These are phyloP conservation scores for Emericellopsis atlantica DNA, from an alignment of 2,329 filamentous ascomycete species.

Conservation along the genomic window DNA sequence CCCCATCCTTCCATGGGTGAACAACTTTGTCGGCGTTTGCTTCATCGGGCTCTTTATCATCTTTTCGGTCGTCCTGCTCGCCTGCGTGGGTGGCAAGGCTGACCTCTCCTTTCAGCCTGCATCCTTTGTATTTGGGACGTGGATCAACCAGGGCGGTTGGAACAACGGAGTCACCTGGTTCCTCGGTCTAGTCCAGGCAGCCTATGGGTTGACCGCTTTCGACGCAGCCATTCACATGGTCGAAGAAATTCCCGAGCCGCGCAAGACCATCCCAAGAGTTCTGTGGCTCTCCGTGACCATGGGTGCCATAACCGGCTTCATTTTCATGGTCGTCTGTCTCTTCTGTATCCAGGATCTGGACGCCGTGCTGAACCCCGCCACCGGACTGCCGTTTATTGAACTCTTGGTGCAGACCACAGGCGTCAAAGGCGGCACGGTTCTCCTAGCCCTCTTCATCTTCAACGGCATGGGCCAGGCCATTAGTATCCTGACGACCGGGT, in stretches of 20 bases:
- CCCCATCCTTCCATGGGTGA: slow-evolving; percentile 22
- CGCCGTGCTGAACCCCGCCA: slow-evolving; percentile 15
- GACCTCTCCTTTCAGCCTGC: slow-evolving; percentile 25
- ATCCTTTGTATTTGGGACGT: slow-evolving; percentile 29
- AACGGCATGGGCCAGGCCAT: slow-evolving; percentile 33
- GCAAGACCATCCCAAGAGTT: slow-evolving; percentile 26
- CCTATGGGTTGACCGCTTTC: slow-evolving; percentile 35
- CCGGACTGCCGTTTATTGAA: slow-evolving; percentile 26
- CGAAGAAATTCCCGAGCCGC: slow-evolving; percentile 31
- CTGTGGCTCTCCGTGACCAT: slow-evolving; percentile 30
- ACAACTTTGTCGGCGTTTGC: slow-evolving; percentile 33
- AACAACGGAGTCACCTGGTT: slow-evolving; percentile 33
- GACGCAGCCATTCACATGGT: slow-evolving; percentile 37
- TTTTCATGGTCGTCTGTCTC: slow-evolving; percentile 30
- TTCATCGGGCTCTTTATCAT: slow-evolving; percentile 32
- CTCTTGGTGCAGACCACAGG: slow-evolving; percentile 15
- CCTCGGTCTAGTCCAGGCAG: slow-evolving; percentile 33
- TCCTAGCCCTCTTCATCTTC: slow-evolving; percentile 32
- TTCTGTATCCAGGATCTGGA: slow-evolving; percentile 27
- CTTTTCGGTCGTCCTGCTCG: slow-evolving; percentile 29
- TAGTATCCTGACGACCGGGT: slow-evolving; percentile 27
- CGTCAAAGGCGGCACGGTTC: slow-evolving; percentile 16
- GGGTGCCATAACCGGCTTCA: slow-evolving; percentile 22
- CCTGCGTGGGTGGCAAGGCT: slow-evolving; percentile 27
- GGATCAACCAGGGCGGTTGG: slow-evolving; percentile 22